Percentiles rank a stretch among this genome's conserved stretches.
Evolutionary conservation across 179 eudicot species (phyloP).

Genomic region (Corrigiola litoralis): DNA sequence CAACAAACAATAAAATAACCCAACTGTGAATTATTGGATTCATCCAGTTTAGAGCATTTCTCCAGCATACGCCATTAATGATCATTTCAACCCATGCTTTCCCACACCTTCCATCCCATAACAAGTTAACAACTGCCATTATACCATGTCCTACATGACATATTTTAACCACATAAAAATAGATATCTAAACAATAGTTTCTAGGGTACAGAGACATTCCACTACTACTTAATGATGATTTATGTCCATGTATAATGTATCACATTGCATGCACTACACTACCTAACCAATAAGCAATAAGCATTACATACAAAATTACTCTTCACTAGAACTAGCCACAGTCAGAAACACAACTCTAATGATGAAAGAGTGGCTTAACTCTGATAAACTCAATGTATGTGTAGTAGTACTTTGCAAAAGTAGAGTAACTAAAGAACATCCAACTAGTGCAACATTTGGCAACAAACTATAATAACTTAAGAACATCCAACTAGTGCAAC

Average conservation of each 20-base stretch:
- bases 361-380: not conserved
- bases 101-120: not conserved
- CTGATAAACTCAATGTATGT: not conserved
- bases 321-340: too few species aligned
- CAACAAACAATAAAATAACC: not conserved
- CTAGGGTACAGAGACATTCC: too few species aligned
- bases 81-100: not conserved
- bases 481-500: not conserved
- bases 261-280: not conserved
- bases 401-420: too few species aligned
- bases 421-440: not conserved
- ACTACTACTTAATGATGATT: too few species aligned
- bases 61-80: not conserved
- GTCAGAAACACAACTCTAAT: not conserved
- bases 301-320: too few species aligned
- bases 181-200: too few species aligned
- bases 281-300: not conserved
- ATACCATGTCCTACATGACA: too few species aligned
- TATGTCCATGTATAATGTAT: too few species aligned
- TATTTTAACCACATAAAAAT: too few species aligned
- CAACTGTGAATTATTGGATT: not conserved
- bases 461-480: not conserved
- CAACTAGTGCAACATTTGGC: not conserved
- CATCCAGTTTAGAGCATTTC: not conserved
- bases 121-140: too few species aligned